These are phyloP conservation scores for Metarhizium sp. DNA, from an alignment of 2,329 filamentous ascomycete species.

Conservation along the genomic window DNA sequence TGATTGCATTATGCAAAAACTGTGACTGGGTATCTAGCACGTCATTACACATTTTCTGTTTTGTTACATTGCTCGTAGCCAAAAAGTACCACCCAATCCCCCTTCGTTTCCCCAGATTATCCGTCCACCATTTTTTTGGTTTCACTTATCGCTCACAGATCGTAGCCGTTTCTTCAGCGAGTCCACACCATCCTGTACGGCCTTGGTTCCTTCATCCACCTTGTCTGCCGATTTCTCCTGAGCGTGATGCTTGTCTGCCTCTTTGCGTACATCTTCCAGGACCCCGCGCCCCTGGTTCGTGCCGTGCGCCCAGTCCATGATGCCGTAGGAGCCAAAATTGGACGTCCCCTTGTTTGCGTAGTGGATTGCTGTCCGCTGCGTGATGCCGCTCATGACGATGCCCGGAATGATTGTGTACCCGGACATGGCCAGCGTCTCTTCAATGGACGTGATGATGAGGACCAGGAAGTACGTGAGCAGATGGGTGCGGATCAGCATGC, in stretches of 20 bases:
- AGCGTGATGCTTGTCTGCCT: conserved; percentile 47
- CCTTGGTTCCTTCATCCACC: conserved; percentile 22
- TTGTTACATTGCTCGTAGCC: neutral
- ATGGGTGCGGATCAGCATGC: conserved; percentile 57
- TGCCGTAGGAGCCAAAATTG: conserved; percentile 53
- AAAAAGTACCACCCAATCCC: neutral
- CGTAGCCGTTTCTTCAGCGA: conserved; percentile 18
- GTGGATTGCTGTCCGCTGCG: conserved; percentile 28
- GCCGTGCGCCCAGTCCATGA: conserved; percentile 52
- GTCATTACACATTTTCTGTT: neutral
- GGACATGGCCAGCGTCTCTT: conserved; percentile 58
- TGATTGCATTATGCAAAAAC: neutral
- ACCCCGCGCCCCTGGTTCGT: conserved; percentile 44
- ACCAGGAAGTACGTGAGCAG: conserved; percentile 64
- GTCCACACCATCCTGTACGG: conserved; percentile 17
- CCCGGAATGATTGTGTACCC: conserved; percentile 54
- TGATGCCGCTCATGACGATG: conserved; percentile 42
- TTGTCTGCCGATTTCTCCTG: conserved; percentile 30
- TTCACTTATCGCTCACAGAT: conserved; percentile 9
- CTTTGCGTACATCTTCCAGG: conserved; percentile 42
- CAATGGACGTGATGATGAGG: conserved; percentile 50
- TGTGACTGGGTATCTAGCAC: neutral
- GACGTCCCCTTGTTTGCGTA: conserved; percentile 44
- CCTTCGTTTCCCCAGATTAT: neutral
- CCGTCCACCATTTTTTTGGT: too few species aligned